A percentile compares a stretch with the other conserved stretches of the same genome.
These are phyloP conservation scores for Nothopassalora personata DNA, from an alignment of 2,329 filamentous ascomycete genomes.

Conservation along the genomic window DNA sequence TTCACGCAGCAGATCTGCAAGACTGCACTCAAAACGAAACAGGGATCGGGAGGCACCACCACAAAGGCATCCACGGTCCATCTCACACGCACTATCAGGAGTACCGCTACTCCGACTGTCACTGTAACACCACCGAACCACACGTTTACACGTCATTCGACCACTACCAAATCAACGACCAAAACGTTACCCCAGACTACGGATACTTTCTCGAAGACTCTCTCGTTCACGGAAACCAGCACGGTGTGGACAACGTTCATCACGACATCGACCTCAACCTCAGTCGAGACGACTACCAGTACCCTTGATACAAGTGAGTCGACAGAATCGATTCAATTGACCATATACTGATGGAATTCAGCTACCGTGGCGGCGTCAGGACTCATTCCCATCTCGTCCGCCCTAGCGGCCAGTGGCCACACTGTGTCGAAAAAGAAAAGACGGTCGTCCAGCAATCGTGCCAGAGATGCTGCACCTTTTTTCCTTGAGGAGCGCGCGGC, in stretches of 20 bases:
- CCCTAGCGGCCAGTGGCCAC: conserved; percentile 9
- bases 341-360: background rate
- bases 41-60: conserved; percentile 2
- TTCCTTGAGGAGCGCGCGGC: conserved; percentile 2
- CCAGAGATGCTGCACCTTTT: background rate
- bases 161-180: conserved; percentile 1
- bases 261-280: conserved; percentile 4
- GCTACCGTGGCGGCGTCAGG: conserved; percentile 9
- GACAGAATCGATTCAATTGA: background rate
- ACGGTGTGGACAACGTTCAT: conserved; percentile 10
- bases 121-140: background rate
- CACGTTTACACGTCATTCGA: background rate
- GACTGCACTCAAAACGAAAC: background rate
- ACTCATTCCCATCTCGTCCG: conserved; percentile 10
- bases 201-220: conserved; percentile 9
- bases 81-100: conserved; percentile 1
- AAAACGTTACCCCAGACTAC: conserved; percentile 11
- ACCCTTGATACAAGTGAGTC: conserved; percentile 6
- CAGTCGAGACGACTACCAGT: conserved; percentile 7
- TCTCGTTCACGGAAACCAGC: conserved; percentile 7
- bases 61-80: conserved; percentile 1
- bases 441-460: background rate
- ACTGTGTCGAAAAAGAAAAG: conserved; percentile 4
- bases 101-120: background rate
- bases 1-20: conserved; percentile 4